Percentiles rank a stretch among this genome's conserved stretches.
Evolutionary conservation across 1,284 basidiomycete species (phyloP).

Genomic region (Boletus hoseneyae): DNA sequence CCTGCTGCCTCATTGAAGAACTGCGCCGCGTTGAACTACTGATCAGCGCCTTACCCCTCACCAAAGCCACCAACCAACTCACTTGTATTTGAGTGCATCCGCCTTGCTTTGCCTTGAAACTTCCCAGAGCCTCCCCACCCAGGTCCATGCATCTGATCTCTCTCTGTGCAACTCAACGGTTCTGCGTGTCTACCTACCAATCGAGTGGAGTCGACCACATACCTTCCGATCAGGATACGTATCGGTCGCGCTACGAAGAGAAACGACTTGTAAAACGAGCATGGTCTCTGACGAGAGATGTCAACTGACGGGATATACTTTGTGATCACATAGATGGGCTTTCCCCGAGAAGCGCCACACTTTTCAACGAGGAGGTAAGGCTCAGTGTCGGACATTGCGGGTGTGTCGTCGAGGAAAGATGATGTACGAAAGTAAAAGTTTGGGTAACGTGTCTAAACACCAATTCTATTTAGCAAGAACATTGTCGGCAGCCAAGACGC

Average conservation of each 20-base stretch:
- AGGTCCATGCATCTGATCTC: slow-evolving; percentile 45
- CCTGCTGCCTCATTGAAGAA: slow-evolving; percentile 40
- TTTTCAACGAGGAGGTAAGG: slow-evolving; percentile 41
- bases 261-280: slow-evolving; percentile 11
- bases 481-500: slow-evolving; percentile 26
- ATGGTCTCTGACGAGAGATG: slow-evolving; percentile 1
- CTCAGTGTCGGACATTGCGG: slow-evolving; percentile 34
- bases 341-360: slow-evolving; percentile 39
- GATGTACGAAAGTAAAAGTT: slow-evolving; percentile 29
- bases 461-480: slow-evolving; percentile 28
- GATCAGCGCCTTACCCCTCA: neutral
- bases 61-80: slow-evolving; percentile 9
- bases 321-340: slow-evolving; percentile 43
- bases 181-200: neutral
- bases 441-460: slow-evolving; percentile 27
- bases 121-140: slow-evolving; percentile 38
- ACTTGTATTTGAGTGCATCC: slow-evolving; percentile 44
- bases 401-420: slow-evolving; percentile 12
- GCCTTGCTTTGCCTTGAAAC: slow-evolving; percentile 41
- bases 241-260: slow-evolving; percentile 27
- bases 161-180: slow-evolving; percentile 28
- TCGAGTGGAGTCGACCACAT: slow-evolving; percentile 12
- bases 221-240: slow-evolving; percentile 34
- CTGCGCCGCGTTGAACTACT: slow-evolving; percentile 15
- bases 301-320: slow-evolving; percentile 41